phyloP scores from a whole-genome alignment of 805 yeast species.

The Metschnikowia borealis region DNA sequence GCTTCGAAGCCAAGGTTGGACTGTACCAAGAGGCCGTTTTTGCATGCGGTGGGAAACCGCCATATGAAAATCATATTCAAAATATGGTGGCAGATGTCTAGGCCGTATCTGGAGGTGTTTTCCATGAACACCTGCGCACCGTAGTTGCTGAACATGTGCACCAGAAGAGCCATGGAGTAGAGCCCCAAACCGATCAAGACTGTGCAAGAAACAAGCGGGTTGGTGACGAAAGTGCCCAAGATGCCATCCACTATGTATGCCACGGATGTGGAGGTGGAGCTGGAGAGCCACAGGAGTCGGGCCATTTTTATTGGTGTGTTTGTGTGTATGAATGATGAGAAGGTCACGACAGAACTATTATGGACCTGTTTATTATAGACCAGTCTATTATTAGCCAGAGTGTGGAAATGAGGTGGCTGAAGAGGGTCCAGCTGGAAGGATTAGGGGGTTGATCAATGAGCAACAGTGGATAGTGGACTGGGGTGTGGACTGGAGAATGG shows the following conservation, averaged over 20 bases:
- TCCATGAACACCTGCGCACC: background rate
- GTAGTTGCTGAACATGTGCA: background rate
- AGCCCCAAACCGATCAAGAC: background rate
- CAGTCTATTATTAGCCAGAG: no score
- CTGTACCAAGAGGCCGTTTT: slow-evolving; percentile 7
- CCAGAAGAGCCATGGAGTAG: background rate
- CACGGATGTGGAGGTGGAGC: background rate
- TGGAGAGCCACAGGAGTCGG: background rate
- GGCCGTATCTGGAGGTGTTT: slow-evolving; percentile 2
- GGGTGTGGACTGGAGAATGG: no score
- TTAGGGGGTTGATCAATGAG: no score
- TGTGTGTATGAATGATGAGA: no score
- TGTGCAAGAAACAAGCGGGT: slow-evolving; percentile 4
- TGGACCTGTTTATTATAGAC: no score
- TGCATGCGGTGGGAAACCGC: slow-evolving; percentile 20
- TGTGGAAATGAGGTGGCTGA: no score
- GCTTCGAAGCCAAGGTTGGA: slow-evolving; percentile 14
- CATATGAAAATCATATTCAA: slow-evolving; percentile 28
- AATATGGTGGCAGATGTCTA: slow-evolving; percentile 23
- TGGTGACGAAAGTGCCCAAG: slow-evolving; percentile 19
- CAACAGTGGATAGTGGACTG: no score
- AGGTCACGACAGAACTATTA: no score
- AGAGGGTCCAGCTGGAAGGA: no score
- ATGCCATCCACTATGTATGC: slow-evolving; percentile 18
- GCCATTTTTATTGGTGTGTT: no score